These are phyloP conservation scores for Candida multigemmis DNA, from an alignment of 805 yeast genomes.

Conservation along the genomic window DNA sequence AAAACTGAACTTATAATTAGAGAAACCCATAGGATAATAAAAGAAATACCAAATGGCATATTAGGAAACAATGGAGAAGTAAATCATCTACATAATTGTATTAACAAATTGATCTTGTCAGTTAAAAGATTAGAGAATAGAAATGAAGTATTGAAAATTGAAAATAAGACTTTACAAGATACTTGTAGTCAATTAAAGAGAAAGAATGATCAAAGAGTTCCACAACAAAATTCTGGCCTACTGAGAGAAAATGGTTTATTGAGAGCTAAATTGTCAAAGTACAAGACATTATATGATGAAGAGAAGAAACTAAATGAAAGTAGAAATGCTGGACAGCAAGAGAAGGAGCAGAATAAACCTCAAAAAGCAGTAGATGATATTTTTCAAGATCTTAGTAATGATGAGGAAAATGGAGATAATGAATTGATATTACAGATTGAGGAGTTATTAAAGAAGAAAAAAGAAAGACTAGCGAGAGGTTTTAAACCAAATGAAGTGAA, in stretches of 20 bases:
- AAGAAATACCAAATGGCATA: conserved; percentile 12
- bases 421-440: conserved; percentile 5
- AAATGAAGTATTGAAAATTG: conserved; percentile 1
- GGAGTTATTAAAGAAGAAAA: conserved; percentile 2
- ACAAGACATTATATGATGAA: conserved; percentile 20
- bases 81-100: conserved; percentile 15
- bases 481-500: too few relatives aligned
- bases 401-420: neutral
- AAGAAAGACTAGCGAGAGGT: too few relatives aligned
- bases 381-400: neutral
- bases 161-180: conserved; percentile 1
- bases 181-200: conserved; percentile 2
- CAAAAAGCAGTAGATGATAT: neutral
- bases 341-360: neutral
- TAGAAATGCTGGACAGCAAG: neutral
- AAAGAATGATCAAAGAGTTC: conserved; percentile 5
- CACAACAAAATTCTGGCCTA: conserved; percentile 11
- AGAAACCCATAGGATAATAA: conserved; percentile 20
- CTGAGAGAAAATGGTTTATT: conserved; percentile 19
- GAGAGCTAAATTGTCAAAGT: conserved; percentile 24
- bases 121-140: conserved; percentile 4
- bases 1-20: conserved; percentile 12
- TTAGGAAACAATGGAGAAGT: conserved; percentile 14
- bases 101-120: conserved; percentile 14
- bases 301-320: too few relatives aligned